A percentile compares a stretch with the other conserved stretches of the same genome.
Evolutionary conservation across 164 flowering plant species (phyloP).

Genomic region (Nelumbo lutea): DNA sequence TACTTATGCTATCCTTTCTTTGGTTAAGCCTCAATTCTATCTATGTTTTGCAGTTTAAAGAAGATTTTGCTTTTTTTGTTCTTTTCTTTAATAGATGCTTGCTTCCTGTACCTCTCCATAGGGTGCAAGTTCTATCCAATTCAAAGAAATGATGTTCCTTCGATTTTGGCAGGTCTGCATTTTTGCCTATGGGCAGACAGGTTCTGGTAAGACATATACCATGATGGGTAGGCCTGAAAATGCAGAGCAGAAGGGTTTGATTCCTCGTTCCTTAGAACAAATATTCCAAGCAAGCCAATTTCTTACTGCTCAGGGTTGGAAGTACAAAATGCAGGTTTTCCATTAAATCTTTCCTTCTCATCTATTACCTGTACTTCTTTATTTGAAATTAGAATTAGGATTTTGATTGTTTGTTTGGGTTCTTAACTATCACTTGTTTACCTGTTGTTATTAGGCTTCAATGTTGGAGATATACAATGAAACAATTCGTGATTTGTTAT

Average conservation of each 20-base stretch:
- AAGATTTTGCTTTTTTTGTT: no score
- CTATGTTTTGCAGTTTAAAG: no score
- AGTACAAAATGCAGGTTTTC: slow-evolving; percentile 88
- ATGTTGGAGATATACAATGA: slow-evolving; percentile 97
- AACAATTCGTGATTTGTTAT: slow-evolving; percentile 77
- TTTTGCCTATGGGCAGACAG: slow-evolving; percentile 98
- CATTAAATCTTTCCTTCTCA: background rate
- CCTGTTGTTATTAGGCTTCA: slow-evolving; percentile 49
- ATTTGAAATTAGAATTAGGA: background rate
- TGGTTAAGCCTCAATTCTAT: no score
- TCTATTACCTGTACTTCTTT: background rate
- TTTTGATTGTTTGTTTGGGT: background rate
- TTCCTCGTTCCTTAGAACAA: slow-evolving; percentile 91
- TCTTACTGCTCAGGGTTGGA: slow-evolving; percentile 84
- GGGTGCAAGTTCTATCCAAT: background rate
- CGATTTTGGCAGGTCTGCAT: slow-evolving; percentile 71
- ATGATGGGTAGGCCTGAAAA: slow-evolving; percentile 97
- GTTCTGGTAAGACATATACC: slow-evolving; percentile 95
- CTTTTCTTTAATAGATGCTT: no score
- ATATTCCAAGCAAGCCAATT: slow-evolving; percentile 76
- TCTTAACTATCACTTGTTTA: background rate
- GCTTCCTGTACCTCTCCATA: no score
- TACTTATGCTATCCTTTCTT: no score
- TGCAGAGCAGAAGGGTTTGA: slow-evolving; percentile 69
- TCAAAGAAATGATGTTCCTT: background rate